Evolutionary conservation across 2,329 filamentous ascomycete species (phyloP), one percentile per base, ranked within the genome.

Genomic region (Cordyceps fumosorosea): DNA sequence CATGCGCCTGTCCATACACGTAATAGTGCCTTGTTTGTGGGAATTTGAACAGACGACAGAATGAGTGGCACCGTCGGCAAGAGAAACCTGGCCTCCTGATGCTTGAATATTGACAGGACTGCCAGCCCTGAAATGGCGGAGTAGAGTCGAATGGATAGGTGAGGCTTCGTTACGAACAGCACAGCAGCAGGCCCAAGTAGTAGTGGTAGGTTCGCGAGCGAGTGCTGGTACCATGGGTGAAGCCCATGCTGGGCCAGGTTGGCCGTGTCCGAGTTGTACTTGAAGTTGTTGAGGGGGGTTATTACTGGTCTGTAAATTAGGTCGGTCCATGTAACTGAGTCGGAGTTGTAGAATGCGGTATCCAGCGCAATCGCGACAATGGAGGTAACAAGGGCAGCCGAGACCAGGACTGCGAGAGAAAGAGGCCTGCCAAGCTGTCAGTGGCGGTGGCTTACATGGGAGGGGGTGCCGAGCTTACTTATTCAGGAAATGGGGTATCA

Each of bases 401-500:
- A 69, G 60, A 85, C 72, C 68, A 95, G 81, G 62, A 85, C 82
- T 65, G 85, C 70, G 55, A 96, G 77, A 60, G 85, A 83, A 48
- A 80, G 72, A 64, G 84, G 85, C 71, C 84, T 86, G 63, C 55
- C 40, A n/a, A n/a, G 18, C 20, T 37, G 51, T 60, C 40, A 63
- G 60, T 26, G 8, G 40, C 32, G 8, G 34, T 6, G 64, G 50
- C 22, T 37, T 47, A 51, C 47, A 64, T 22, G 47, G 37, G 64
- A 24, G 45, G n/a, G 2, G 24, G 50, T 37, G 6, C 26, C 16
- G n/a, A 6, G 77, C 84, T 71, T 76, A 95, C 90, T 88, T 93
- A 74, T 87, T 86, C 73, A 84, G 77, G 71, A 96, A 95, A 78
- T 96, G 89, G 66, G 91, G 91, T 73, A 98, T 79, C 71, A 99